A percentile compares a stretch with the other conserved stretches of the same genome.
Conservation (phyloP, 495 filamentous ascomycete species). For the Podospora pseudopauciseta region DNA sequence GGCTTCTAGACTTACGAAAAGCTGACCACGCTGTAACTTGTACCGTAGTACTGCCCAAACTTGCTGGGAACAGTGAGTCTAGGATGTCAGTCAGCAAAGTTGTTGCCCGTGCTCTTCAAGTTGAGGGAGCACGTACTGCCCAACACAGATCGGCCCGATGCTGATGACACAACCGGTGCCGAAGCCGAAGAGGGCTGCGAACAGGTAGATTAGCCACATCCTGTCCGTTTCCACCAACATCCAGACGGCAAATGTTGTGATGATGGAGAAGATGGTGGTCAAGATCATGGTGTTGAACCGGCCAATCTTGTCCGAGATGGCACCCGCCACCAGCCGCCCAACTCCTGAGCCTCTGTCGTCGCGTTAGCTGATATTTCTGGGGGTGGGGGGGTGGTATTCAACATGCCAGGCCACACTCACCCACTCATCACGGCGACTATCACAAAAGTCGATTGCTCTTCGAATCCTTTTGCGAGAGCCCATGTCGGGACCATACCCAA, state of each 20-base stretch:
- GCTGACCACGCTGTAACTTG: conserved; percentile 17
- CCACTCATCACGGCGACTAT: conserved; percentile 15
- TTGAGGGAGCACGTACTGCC: conserved; percentile 9
- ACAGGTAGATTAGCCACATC: conserved; percentile 14
- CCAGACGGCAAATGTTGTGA: conserved; percentile 15
- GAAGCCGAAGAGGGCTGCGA: conserved; percentile 16
- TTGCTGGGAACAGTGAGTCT: conserved; percentile 14
- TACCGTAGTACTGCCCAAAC: conserved; percentile 20
- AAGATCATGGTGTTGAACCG: conserved; percentile 20
- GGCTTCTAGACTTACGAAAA: conserved; percentile 13
- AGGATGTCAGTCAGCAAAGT: neutral
- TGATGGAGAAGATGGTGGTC: conserved; percentile 13
- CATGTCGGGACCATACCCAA: conserved; percentile 19
- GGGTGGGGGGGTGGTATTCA: neutral
- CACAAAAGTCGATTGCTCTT: conserved; percentile 8
- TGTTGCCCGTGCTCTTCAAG: neutral
- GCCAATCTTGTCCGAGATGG: conserved; percentile 13
- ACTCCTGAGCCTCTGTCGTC: conserved; percentile 12
- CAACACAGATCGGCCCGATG: conserved; percentile 15
- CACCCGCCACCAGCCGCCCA: conserved; percentile 11
- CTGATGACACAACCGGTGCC: conserved; percentile 17
- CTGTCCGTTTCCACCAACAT: conserved; percentile 12
- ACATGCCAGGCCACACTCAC: neutral
- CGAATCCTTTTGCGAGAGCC: conserved; percentile 10
- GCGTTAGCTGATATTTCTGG: neutral